Evolutionary conservation across 345 rosid species (phyloP), one percentile per base, ranked within the genome.

Genomic region (Ceriops tagal): DNA sequence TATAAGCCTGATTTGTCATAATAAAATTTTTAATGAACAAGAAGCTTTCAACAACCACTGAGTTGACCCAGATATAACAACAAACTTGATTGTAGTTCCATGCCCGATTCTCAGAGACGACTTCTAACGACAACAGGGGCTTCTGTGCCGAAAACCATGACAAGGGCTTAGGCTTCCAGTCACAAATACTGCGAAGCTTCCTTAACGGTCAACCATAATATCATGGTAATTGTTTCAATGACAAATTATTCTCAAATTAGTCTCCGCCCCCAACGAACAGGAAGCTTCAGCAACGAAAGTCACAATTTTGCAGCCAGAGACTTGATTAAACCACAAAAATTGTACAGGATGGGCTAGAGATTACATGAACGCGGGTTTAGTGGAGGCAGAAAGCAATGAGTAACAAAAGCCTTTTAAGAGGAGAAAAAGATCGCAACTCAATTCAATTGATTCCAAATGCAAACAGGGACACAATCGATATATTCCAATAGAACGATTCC

Each of bases 401-500:
- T 34, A 6, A 61, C 57, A 49, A 3, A 30, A 30, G n/a, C 16
- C 8, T n/a, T 2, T 2, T 10, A 46, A 18, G 13, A 47, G 11
- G 60, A 9, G 32, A 55, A n/a, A 55, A 65, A 7, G 70, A 67
- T 2, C 43, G 62, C 60, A 71, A 24, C 43, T 52, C 67, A 58
- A 20, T 68, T 60, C 46, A n/a, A 71, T 67, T 53, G 31, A 71
- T 27, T 15, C 47, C 55, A 43, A 71, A 21, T 13, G 20, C 60
- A 71, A 60, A 61, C 26, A 55, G 43, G 34, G 58, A 1, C 63
- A 62, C 1, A 46, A 64, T 62, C 57, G 39, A 64, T 55, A 30
- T 4, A 57, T 66, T 21, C 35, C 27, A 69, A 64, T 22, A 67
- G 30, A 66, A 66, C 62, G 32, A 8, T 32, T 2, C 27, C 15